These are phyloP conservation scores for Rhytidhysteron rufulum DNA, from an alignment of 2,329 filamentous ascomycete genomes.

Conservation along the genomic window DNA sequence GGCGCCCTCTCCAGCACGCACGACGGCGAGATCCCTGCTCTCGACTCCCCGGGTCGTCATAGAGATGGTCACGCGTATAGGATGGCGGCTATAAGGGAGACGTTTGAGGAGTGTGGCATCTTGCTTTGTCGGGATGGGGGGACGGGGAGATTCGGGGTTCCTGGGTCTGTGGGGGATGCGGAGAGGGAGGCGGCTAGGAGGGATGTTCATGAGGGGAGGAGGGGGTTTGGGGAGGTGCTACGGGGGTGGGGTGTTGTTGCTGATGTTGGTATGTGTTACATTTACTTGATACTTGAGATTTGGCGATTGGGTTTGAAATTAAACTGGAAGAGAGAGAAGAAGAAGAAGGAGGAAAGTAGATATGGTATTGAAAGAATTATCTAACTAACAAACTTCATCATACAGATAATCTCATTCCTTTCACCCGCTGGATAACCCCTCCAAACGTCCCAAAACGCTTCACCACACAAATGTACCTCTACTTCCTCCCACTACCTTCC, in stretches of 20 bases:
- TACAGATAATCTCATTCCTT: slow-evolving; percentile 65
- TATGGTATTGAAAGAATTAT: no score
- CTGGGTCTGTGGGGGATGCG: slow-evolving; percentile 54
- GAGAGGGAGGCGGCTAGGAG: slow-evolving; percentile 64
- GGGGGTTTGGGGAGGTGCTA: slow-evolving; percentile 66
- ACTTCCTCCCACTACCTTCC: slow-evolving; percentile 65
- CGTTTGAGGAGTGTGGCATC: slow-evolving; percentile 93
- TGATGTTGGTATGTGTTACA: slow-evolving; percentile 63
- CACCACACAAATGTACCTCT: slow-evolving; percentile 95
- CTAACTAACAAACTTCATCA: no score
- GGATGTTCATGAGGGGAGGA: slow-evolving; percentile 62
- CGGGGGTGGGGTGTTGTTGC: slow-evolving; percentile 53
- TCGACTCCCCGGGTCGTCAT: slow-evolving; percentile 57
- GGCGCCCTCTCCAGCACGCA: slow-evolving; percentile 76
- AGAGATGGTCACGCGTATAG: slow-evolving; percentile 70
- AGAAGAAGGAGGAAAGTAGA: no score
- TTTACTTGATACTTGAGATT: no score
- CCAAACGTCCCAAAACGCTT: slow-evolving; percentile 69
- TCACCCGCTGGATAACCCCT: slow-evolving; percentile 91
- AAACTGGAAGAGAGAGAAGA: no score
- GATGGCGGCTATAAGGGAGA: slow-evolving; percentile 81
- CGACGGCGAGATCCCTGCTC: slow-evolving; percentile 60
- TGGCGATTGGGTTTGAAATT: no score
- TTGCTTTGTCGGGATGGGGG: slow-evolving; percentile 61
- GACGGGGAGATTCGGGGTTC: slow-evolving; percentile 54